Evolutionary conservation across 2,329 filamentous ascomycete genomes (phyloP).

Genomic region (Colletotrichum navitas): DNA sequence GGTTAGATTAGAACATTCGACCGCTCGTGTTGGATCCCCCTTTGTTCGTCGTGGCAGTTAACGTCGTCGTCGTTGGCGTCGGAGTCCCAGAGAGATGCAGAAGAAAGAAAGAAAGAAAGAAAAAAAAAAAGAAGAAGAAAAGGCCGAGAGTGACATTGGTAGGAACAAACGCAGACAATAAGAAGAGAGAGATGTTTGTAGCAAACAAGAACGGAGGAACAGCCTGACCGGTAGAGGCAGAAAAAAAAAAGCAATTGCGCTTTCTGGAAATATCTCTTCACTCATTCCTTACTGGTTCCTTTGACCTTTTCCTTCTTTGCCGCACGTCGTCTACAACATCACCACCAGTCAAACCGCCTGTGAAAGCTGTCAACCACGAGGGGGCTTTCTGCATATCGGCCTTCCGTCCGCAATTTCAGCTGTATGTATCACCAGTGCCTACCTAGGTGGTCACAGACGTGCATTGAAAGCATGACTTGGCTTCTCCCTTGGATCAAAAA

Average conservation of each 20-base stretch:
- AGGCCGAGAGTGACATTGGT: not conserved
- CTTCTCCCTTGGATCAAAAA: not conserved
- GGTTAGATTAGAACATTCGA: not conserved
- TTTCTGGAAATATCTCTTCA: not conserved
- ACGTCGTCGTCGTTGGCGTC: not conserved
- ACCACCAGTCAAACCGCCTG: not conserved
- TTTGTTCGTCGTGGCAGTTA: not conserved
- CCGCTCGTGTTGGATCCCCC: not conserved
- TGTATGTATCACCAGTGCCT: not conserved
- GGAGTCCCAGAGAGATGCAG: not conserved
- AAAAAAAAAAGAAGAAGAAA: not conserved
- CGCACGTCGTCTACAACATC: not conserved
- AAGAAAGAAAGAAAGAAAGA: not conserved
- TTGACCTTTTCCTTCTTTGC: not conserved
- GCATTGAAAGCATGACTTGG: not conserved
- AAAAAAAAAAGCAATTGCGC: not conserved
- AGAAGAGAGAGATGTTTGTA: not conserved
- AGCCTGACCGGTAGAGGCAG: not conserved
- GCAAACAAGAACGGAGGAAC: not conserved
- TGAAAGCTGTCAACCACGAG: not conserved
- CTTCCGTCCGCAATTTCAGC: not conserved
- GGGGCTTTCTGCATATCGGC: not conserved
- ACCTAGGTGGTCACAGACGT: not conserved
- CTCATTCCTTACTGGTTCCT: not conserved
- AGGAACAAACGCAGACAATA: not conserved